Evolutionary conservation across 163 green algal species (phyloP).

Genomic region (Prototheca wickerhamii): DNA sequence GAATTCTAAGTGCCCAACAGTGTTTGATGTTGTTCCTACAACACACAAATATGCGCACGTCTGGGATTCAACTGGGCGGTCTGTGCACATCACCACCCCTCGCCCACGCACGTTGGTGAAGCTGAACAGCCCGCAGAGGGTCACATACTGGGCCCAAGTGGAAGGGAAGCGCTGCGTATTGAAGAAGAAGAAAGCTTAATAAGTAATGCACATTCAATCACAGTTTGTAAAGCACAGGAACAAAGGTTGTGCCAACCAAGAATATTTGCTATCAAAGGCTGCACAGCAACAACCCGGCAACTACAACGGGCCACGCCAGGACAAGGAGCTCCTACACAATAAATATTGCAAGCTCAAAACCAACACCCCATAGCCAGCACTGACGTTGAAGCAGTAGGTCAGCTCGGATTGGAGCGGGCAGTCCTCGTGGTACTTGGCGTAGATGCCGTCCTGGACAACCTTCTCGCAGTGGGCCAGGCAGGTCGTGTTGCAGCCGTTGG

Average conservation of each 20-base stretch:
- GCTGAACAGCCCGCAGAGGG: background rate
- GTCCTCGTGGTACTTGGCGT: slow-evolving; percentile 7
- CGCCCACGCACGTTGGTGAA: background rate
- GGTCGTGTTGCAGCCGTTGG: slow-evolving; percentile 10
- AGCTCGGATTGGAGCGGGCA: slow-evolving; percentile 24
- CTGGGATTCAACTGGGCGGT: too few species aligned
- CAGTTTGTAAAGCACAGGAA: background rate
- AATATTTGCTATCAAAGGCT: background rate
- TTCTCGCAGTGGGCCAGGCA: slow-evolving; percentile 21
- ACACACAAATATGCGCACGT: background rate
- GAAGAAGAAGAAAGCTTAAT: background rate
- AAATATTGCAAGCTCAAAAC: background rate
- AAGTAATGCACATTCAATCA: background rate
- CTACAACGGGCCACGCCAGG: background rate
- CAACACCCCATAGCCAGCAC: background rate
- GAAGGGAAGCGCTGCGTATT: background rate
- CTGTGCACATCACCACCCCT: background rate
- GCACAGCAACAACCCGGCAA: background rate
- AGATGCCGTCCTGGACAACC: slow-evolving; percentile 17
- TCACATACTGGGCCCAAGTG: background rate
- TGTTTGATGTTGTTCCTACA: background rate
- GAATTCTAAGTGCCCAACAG: background rate
- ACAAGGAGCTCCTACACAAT: background rate
- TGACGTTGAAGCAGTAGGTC: slow-evolving; percentile 19
- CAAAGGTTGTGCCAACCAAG: background rate